phyloP scores from a whole-genome alignment of 2,329 filamentous ascomycete species.

The Purpureocillium takamizusanense region DNA sequence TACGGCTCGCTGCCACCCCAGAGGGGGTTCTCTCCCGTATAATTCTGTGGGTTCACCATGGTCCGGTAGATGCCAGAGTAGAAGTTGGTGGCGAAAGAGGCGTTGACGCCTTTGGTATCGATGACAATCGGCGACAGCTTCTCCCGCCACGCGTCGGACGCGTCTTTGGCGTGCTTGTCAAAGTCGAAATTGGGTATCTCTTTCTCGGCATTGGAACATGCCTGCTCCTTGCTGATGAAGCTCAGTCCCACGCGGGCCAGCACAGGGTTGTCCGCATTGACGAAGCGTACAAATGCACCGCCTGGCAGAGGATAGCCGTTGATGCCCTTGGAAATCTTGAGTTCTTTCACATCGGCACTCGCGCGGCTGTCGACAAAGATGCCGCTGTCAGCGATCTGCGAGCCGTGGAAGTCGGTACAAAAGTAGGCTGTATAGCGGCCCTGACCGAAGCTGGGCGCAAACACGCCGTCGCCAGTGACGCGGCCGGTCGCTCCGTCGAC shows the following conservation, averaged over 20 bases:
- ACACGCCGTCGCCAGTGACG: slow-evolving; percentile 53
- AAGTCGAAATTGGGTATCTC: slow-evolving; percentile 66
- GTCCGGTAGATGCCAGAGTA: slow-evolving; percentile 67
- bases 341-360: slow-evolving; percentile 33
- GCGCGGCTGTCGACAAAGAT: slow-evolving; percentile 51
- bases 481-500: slow-evolving; percentile 49
- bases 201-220: slow-evolving; percentile 57
- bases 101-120: slow-evolving; percentile 40
- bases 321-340: slow-evolving; percentile 39
- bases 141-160: slow-evolving; percentile 47
- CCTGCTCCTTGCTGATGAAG: slow-evolving; percentile 56
- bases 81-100: slow-evolving; percentile 50
- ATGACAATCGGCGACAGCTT: slow-evolving; percentile 53
- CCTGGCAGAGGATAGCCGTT: slow-evolving; percentile 47
- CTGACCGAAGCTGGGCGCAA: slow-evolving; percentile 55
- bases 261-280: slow-evolving; percentile 40
- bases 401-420: slow-evolving; percentile 58
- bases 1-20: slow-evolving; percentile 61
- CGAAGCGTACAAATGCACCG: slow-evolving; percentile 57
- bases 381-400: slow-evolving; percentile 48
- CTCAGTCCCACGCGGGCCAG: slow-evolving; percentile 59
- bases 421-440: slow-evolving; percentile 54
- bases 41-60: slow-evolving; percentile 65
- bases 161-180: slow-evolving; percentile 37
- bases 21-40: slow-evolving; percentile 62